Evolutionary conservation across 2,329 filamentous ascomycete species (phyloP).

Genomic region (Aspergillus fructus): DNA sequence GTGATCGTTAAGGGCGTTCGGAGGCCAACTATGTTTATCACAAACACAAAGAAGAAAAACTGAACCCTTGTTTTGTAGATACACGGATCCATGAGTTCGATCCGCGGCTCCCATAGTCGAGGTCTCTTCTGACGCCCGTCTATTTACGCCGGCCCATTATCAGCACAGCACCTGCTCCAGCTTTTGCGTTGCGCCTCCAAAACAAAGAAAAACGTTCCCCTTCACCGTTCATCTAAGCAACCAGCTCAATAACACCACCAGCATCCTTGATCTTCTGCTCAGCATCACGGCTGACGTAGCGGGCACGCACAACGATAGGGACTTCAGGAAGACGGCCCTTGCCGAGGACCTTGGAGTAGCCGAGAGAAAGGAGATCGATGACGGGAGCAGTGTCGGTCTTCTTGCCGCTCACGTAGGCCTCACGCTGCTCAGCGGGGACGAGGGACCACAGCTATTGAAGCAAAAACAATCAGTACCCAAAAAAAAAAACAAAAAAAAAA

Average conservation of each 20-base stretch:
- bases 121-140: conserved; percentile 27
- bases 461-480: conserved; percentile 4
- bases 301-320: conserved; percentile 89
- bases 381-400: conserved; percentile 93
- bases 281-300: conserved; percentile 93
- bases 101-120: conserved; percentile 31
- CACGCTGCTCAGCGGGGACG: conserved; percentile 87
- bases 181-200: conserved; percentile 27
- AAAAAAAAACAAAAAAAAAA: conserved; percentile 2
- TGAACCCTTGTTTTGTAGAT: conserved; percentile 34
- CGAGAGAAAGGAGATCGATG: conserved; percentile 93
- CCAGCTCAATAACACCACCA: conserved; percentile 92
- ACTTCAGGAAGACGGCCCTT: conserved; percentile 95
- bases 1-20: conserved; percentile 38
- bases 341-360: conserved; percentile 98
- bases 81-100: conserved; percentile 28
- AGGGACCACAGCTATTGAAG: conserved; percentile 81
- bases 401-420: conserved; percentile 78
- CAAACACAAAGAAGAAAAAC: conserved; percentile 36
- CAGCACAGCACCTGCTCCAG: conserved; percentile 29
- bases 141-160: conserved; percentile 30
- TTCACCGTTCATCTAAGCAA: conserved; percentile 65
- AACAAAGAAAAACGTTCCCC: conserved; percentile 24
- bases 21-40: conserved; percentile 37
- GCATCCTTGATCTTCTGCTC: conserved; percentile 99